Conservation (phyloP, 2,329 filamentous ascomycete genomes). For the Aspergillaceae sp. region DNA sequence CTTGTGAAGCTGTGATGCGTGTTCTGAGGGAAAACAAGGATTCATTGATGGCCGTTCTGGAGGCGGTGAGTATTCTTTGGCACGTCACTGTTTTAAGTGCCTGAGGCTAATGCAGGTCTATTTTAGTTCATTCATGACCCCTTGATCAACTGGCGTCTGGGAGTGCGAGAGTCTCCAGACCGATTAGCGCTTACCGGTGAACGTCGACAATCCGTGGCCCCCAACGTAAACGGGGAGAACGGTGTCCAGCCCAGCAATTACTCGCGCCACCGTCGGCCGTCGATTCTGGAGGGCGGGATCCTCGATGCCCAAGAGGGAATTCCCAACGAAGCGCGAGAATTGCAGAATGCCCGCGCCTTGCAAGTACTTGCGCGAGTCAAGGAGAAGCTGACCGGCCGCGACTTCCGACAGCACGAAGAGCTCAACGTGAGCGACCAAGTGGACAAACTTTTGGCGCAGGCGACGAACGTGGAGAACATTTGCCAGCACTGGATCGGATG, state of each 20-base stretch:
- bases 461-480: slow-evolving; percentile 92
- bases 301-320: slow-evolving; percentile 35
- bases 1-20: slow-evolving; percentile 96
- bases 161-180: slow-evolving; percentile 52
- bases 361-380: slow-evolving; percentile 87
- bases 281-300: slow-evolving; percentile 55
- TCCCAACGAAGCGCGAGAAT: slow-evolving; percentile 51
- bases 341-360: slow-evolving; percentile 84
- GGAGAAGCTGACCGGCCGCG: slow-evolving; percentile 88
- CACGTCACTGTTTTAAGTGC: not conserved
- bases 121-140: slow-evolving; percentile 93
- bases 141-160: slow-evolving; percentile 91
- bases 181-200: slow-evolving; percentile 53
- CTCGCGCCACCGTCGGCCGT: slow-evolving; percentile 55
- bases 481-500: slow-evolving; percentile 99
- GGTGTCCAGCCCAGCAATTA: slow-evolving; percentile 59
- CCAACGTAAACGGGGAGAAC: slow-evolving; percentile 37
- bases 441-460: slow-evolving; percentile 87
- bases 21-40: slow-evolving; percentile 96
- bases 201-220: slow-evolving; percentile 52
- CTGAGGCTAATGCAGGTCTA: slow-evolving; percentile 8
- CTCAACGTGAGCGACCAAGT: slow-evolving; percentile 81
- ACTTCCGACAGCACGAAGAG: slow-evolving; percentile 82
- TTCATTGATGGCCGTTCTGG: slow-evolving; percentile 93
- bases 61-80: slow-evolving; percentile 63